A percentile compares a stretch with the other conserved stretches of the same genome.
Evolutionary conservation across 345 rosid species (phyloP).

Genomic region (Jatropha curcas): DNA sequence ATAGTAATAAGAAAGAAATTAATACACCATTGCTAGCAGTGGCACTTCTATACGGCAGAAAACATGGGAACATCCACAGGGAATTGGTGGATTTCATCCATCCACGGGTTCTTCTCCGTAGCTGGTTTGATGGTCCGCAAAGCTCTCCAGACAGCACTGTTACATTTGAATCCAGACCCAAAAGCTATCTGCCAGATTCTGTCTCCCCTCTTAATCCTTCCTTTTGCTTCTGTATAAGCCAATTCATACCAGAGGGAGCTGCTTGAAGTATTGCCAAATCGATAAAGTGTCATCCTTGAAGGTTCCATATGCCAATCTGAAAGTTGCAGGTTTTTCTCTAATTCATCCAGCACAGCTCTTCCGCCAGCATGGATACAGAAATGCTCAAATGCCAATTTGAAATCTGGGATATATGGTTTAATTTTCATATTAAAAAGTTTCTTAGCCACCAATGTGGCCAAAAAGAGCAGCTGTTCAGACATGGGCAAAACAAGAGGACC

Average conservation of each 20-base stretch:
- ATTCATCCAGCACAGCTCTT: conserved; percentile 23
- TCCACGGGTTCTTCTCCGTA: conserved; percentile 56
- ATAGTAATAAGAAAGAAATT: no score
- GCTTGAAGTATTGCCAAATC: conserved; percentile 24
- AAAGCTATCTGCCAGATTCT: conserved; percentile 23
- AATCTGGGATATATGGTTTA: conserved; percentile 25
- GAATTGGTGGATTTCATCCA: conserved; percentile 48
- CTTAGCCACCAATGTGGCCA: conserved; percentile 11
- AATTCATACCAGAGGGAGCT: conserved; percentile 26
- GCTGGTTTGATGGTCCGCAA: conserved; percentile 33
- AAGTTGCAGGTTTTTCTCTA: conserved; percentile 21
- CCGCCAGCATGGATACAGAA: conserved; percentile 22
- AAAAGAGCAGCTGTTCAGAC: conserved; percentile 20
- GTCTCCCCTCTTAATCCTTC: conserved; percentile 20
- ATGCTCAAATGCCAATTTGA: conserved; percentile 22
- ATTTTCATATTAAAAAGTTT: conserved; percentile 16
- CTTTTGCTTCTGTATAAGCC: conserved; percentile 23
- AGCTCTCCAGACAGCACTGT: conserved; percentile 23
- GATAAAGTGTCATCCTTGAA: conserved; percentile 26
- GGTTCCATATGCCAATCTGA: conserved; percentile 25
- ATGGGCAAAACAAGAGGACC: conserved; percentile 26
- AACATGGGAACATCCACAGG: conserved; percentile 44
- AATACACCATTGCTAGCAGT: no score
- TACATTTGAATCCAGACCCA: conserved; percentile 27
- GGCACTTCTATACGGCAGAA: conserved; percentile 22